Percentiles rank a stretch among this genome's conserved stretches.
Evolutionary conservation across 768 basidiomycete species (phyloP).

Genomic region (Thelephora ganbajun): DNA sequence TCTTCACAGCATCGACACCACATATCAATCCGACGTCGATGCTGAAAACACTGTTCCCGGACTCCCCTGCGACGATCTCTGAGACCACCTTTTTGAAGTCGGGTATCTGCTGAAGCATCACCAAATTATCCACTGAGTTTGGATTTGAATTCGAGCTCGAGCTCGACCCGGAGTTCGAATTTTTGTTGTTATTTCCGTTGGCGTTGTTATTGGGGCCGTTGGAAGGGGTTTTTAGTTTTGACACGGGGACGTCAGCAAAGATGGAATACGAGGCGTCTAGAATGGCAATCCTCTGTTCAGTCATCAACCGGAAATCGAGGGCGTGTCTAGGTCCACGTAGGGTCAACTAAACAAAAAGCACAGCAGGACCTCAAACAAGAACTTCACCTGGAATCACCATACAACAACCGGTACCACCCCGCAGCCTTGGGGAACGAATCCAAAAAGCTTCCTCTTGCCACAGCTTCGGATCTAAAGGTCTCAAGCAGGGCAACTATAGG

Average conservation of each 20-base stretch:
- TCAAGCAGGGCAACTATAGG: conserved; percentile 68
- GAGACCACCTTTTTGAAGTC: conserved; percentile 36
- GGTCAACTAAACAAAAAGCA: background rate
- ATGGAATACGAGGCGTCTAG: conserved; percentile 63
- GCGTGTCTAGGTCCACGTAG: conserved; percentile 42
- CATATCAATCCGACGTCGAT: conserved; percentile 56
- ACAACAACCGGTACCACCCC: conserved; percentile 71
- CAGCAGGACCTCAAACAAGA: background rate
- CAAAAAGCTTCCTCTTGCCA: conserved; percentile 23
- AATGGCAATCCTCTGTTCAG: conserved; percentile 47
- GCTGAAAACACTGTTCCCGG: conserved; percentile 31
- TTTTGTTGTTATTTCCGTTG: background rate
- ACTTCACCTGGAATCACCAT: conserved; percentile 48
- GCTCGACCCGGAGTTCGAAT: background rate
- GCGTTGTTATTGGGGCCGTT: background rate
- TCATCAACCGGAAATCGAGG: conserved; percentile 68
- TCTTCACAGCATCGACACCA: conserved; percentile 29
- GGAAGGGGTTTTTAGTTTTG: background rate
- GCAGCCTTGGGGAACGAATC: conserved; percentile 69
- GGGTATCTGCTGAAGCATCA: conserved; percentile 46
- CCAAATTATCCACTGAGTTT: conserved; percentile 5
- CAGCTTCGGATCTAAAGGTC: conserved; percentile 23
- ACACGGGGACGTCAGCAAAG: conserved; percentile 15
- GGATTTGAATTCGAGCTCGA: background rate
- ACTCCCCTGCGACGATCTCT: conserved; percentile 31